phyloP scores from a whole-genome alignment of 164 flowering plant genomes.

The Berberis vulgaris region DNA sequence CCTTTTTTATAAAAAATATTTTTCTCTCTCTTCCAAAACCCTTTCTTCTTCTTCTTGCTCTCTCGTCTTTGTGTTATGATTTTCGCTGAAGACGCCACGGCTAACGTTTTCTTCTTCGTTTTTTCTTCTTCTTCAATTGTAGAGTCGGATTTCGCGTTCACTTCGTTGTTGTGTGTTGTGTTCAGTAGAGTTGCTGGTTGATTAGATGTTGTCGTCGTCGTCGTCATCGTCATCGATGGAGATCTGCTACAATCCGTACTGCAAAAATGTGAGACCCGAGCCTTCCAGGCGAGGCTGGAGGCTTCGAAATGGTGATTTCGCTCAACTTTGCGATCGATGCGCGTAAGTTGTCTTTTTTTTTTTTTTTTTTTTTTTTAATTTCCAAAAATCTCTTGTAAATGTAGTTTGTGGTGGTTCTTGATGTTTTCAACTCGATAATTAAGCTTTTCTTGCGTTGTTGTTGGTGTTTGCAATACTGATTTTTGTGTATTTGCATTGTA shows the following conservation, averaged over 20 bases:
- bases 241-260: constrained; percentile 61
- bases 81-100: too few relatives aligned
- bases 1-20: neutral
- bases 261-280: constrained; percentile 43
- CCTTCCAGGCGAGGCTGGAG: constrained; percentile 63
- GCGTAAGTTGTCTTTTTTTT: constrained; percentile 29
- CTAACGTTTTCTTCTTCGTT: too few relatives aligned
- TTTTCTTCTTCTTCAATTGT: too few relatives aligned
- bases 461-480: neutral
- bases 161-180: too few relatives aligned
- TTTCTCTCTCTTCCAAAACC: neutral
- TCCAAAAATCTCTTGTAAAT: neutral
- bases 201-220: neutral
- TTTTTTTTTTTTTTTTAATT: neutral
- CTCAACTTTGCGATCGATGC: constrained; percentile 85
- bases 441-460: neutral
- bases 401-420: neutral
- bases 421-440: too few relatives aligned
- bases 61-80: too few relatives aligned
- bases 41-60: neutral
- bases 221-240: constrained; percentile 17
- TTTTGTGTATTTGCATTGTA: too few relatives aligned
- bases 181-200: neutral
- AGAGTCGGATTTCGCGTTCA: too few relatives aligned
- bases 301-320: constrained; percentile 54